Conservation (phyloP, 305 asterid genomes). For the Fraxinus sp. region DNA sequence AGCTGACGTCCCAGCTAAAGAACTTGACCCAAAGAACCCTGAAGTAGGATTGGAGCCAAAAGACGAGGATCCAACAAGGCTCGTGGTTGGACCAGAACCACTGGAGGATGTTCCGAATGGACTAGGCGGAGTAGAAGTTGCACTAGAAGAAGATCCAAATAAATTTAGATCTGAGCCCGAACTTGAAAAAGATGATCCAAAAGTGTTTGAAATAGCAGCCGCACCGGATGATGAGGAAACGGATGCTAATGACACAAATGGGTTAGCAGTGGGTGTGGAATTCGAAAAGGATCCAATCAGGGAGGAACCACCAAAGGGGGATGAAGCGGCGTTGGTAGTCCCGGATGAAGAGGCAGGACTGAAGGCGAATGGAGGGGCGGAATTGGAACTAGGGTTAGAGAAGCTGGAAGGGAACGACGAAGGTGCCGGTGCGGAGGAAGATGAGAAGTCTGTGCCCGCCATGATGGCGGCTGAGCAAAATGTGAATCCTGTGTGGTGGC, state of each 20-base stretch:
- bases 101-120: constrained; percentile 33
- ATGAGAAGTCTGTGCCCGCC: constrained; percentile 18
- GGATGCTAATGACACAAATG: constrained; percentile 29
- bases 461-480: constrained; percentile 28
- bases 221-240: not conserved
- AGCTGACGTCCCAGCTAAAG: constrained; percentile 23
- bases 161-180: constrained; percentile 9
- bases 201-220: not conserved
- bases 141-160: constrained; percentile 31
- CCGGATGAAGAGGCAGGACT: constrained; percentile 26
- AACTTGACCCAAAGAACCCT: constrained; percentile 31
- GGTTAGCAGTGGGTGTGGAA: not conserved
- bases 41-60: constrained; percentile 21
- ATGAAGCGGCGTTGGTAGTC: constrained; percentile 8
- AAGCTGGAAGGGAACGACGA: constrained; percentile 25
- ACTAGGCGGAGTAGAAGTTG: constrained; percentile 23
- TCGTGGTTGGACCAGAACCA: constrained; percentile 24
- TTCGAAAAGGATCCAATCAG: constrained; percentile 27
- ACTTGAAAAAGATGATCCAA: constrained; percentile 10
- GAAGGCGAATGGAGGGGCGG: constrained; percentile 39
- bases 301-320: constrained; percentile 33
- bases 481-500: constrained; percentile 34
- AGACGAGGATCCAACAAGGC: constrained; percentile 30
- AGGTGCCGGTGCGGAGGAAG: not conserved
- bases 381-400: constrained; percentile 41